Conservation (phyloP, 331 rosid genomes). For the Malus hybrid region DNA sequence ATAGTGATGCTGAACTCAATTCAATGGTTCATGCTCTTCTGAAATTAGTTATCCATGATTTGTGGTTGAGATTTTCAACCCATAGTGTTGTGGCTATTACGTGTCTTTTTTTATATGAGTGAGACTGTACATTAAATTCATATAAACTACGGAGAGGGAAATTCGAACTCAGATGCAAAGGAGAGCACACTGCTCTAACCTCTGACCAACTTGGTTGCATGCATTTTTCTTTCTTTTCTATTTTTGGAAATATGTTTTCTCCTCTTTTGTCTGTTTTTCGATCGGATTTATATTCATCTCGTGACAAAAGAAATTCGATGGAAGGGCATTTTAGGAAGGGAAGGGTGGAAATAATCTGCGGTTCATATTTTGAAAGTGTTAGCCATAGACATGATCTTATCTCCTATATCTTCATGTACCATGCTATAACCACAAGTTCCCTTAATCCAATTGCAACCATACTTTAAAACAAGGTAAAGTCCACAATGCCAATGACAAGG, state of each 20-base stretch:
- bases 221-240: neutral
- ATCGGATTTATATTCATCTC: neutral
- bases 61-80: neutral
- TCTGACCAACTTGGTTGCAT: neutral
- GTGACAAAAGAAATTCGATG: neutral
- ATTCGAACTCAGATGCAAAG: neutral
- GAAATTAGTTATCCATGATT: neutral
- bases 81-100: neutral
- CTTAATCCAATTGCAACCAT: constrained; percentile 27
- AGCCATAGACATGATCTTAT: constrained; percentile 45
- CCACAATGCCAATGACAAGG: neutral
- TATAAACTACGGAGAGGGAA: neutral
- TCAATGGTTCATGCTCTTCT: neutral
- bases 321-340: constrained; percentile 26
- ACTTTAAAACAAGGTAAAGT: neutral
- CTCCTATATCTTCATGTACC: constrained; percentile 33
- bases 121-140: too few relatives aligned
- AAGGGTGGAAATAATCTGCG: constrained; percentile 34
- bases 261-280: neutral
- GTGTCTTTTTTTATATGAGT: neutral
- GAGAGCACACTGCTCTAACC: neutral
- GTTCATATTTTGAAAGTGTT: constrained; percentile 29
- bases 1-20: neutral
- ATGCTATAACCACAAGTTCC: constrained; percentile 64
- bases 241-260: neutral